phyloP scores from a whole-genome alignment of 768 basidiomycete species.

The Podaxis pistillaris region DNA sequence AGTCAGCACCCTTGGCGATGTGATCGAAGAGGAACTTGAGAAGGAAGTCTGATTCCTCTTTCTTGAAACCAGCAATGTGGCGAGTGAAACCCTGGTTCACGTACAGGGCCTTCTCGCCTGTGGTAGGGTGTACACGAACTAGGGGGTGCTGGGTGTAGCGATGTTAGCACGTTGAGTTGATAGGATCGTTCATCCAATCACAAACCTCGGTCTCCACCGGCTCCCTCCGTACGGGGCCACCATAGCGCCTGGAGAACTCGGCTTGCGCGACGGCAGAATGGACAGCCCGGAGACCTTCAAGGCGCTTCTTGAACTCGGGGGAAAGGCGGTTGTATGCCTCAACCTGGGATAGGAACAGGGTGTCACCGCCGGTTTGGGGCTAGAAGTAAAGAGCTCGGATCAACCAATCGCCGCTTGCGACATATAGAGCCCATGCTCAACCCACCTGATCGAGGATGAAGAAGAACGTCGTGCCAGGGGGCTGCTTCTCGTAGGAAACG shows the following conservation, averaged over 20 bases:
- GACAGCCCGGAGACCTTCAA: slow-evolving; percentile 55
- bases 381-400: slow-evolving; percentile 19
- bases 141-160: slow-evolving; percentile 40
- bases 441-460: slow-evolving; percentile 49
- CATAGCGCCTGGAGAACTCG: slow-evolving; percentile 40
- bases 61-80: slow-evolving; percentile 53
- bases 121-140: slow-evolving; percentile 59
- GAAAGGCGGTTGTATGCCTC: slow-evolving; percentile 62
- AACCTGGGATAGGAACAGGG: slow-evolving; percentile 54
- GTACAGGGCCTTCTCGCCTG: slow-evolving; percentile 61
- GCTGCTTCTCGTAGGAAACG: slow-evolving; percentile 56
- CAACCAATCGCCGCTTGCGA: too few species aligned
- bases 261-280: slow-evolving; percentile 55
- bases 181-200: slow-evolving; percentile 4
- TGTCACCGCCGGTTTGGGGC: slow-evolving; percentile 44
- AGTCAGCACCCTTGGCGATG: slow-evolving; percentile 47
- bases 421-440: neutral
- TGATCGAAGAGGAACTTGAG: slow-evolving; percentile 56
- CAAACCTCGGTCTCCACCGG: slow-evolving; percentile 44
- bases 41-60: slow-evolving; percentile 54
- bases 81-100: slow-evolving; percentile 56
- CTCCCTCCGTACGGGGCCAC: slow-evolving; percentile 49
- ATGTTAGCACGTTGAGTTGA: neutral
- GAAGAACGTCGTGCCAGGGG: slow-evolving; percentile 57
- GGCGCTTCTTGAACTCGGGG: slow-evolving; percentile 51